phyloP scores from a whole-genome alignment of 257 asterid species.

The Jacaranda copaia region DNA sequence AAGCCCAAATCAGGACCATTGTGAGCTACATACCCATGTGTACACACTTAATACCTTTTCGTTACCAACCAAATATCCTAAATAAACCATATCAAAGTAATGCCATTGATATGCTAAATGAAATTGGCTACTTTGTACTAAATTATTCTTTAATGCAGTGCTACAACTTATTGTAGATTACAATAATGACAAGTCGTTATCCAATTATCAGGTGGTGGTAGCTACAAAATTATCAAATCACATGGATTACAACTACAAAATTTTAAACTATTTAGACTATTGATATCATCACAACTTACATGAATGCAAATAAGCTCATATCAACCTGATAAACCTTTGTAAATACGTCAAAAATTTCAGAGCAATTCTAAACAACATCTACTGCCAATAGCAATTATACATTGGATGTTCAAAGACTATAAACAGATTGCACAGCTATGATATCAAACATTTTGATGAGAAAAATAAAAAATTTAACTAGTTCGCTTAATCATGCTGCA shows the following conservation, averaged over 20 bases:
- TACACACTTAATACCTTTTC: background rate
- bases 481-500: background rate
- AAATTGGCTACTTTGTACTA: background rate
- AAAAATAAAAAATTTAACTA: background rate
- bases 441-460: background rate
- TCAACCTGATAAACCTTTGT: too few relatives aligned
- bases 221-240: slow-evolving; percentile 14
- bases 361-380: background rate
- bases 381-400: background rate
- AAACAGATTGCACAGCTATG: background rate
- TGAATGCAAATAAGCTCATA: too few relatives aligned
- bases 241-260: background rate
- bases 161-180: background rate
- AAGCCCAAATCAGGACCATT: too few relatives aligned
- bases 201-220: background rate
- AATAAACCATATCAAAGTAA: background rate
- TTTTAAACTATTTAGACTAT: too few relatives aligned
- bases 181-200: background rate
- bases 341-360: too few relatives aligned
- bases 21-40: too few relatives aligned
- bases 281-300: background rate
- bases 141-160: background rate
- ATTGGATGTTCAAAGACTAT: background rate
- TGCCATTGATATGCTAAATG: background rate
- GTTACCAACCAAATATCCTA: background rate